Base-by-base conservation (phyloP, 768 basidiomycete species). In the Tremella mesenterica region DNA sequence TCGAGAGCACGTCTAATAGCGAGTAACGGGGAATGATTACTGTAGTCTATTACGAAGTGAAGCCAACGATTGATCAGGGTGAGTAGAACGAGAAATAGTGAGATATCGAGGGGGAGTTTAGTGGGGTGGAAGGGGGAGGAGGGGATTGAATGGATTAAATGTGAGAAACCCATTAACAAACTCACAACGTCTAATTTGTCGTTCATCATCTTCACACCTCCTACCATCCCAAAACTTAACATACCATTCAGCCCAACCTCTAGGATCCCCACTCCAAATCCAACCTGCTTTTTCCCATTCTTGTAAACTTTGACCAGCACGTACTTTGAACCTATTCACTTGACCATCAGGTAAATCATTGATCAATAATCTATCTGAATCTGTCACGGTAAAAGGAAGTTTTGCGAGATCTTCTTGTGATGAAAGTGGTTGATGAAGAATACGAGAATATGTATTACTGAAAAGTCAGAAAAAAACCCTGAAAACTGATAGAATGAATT, bases 181-280 rank as follows among this genome's bases (percentile, higher is more conserved):
- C 69, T 63, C 39, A 70, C 69, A 73, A 50, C 71, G 46, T 50
- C 63, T 53, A 4, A 73, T 60, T 52, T 73, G 72, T 36, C 72
- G 44, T 57, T 69, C 65, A 56, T 73, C 72, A 52, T 73, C 72
- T 12, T 52, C 59, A 38, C 62, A 63, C 26, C 72, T 50, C 53
- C 72, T 54, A 0, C 72, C 72, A 1, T 55, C 53, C 58, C 65
- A 73, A 43, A 73, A 73, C 4, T 70, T 50, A 16, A 55, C 43
- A 59, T 73, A 73, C 72, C 72, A 73, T 53, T 73, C 63, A 14
- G 70, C 70, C 72, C 72, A 73, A 16, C 72, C 72, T 25, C 72
- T 18, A 1, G 72, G 72, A 67, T 73, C 72, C 3, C 61, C 70
- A 12, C 31, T 21, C 70, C 70, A 71, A 12, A 73, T 71, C 72